Percentiles rank a stretch among this genome's conserved stretches.
These are phyloP conservation scores for Paramecium sonneborni DNA, from an alignment of 73 alveolate genomes.

Conservation along the genomic window DNA sequence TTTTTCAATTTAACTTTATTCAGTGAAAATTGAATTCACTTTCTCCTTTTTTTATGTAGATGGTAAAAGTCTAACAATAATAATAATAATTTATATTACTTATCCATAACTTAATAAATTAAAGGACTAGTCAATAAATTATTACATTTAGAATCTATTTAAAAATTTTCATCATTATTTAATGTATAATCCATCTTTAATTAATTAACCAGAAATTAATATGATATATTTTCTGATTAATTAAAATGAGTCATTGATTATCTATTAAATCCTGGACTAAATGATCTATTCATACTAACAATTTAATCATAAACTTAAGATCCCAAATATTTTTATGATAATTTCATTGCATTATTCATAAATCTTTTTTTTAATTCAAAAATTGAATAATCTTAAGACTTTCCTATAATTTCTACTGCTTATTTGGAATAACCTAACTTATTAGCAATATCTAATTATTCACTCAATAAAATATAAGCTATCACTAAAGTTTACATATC, in stretches of 20 bases:
- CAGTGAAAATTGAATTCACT: background rate
- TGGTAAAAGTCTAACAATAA: background rate
- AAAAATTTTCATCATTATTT: background rate
- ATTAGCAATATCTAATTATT: background rate
- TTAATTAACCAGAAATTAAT: background rate
- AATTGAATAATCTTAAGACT: background rate
- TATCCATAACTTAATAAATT: background rate
- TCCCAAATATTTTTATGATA: conserved; percentile 28
- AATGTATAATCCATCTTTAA: background rate
- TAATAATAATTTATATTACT: background rate
- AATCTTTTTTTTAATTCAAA: background rate
- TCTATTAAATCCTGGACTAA: conserved; percentile 18
- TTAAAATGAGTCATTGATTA: background rate
- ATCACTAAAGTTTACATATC: background rate
- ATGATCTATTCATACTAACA: background rate
- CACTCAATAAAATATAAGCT: background rate
- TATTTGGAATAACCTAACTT: background rate
- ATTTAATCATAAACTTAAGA: background rate
- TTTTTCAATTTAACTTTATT: background rate
- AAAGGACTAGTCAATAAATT: background rate
- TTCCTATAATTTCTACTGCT: background rate
- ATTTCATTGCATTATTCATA: background rate
- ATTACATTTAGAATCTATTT: background rate
- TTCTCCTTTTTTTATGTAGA: background rate
- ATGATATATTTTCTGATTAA: background rate